Evolutionary conservation across 441 rosid genomes (phyloP).

Genomic region (Melastoma candidum): DNA sequence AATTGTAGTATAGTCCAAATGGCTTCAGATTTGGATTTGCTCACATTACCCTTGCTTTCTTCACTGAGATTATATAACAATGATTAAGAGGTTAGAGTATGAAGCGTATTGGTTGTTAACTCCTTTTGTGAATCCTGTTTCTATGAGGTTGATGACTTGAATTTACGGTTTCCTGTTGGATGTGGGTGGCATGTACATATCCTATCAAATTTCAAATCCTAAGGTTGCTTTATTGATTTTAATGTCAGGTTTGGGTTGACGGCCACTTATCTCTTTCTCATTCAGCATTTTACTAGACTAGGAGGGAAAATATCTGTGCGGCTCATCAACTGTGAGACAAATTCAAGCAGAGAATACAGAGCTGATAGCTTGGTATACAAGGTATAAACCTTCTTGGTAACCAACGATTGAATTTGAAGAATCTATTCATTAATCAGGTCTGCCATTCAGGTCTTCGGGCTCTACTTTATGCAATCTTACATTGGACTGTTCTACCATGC

Average conservation of each 20-base stretch:
- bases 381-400: constrained; percentile 21
- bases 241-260: constrained; percentile 73
- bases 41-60: too few relatives aligned
- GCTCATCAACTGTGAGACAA: constrained; percentile 67
- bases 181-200: too few relatives aligned
- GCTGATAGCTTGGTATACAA: constrained; percentile 91
- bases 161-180: constrained; percentile 3
- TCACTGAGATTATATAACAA: too few relatives aligned
- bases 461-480: constrained; percentile 92
- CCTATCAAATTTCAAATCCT: constrained; percentile 7
- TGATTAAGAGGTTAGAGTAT: too few relatives aligned
- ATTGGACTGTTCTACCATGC: constrained; percentile 93
- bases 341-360: constrained; percentile 56
- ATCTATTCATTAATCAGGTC: constrained; percentile 3
- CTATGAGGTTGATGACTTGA: too few relatives aligned
- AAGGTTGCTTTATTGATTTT: constrained; percentile 14
- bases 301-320: constrained; percentile 80
- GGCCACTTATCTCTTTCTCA: constrained; percentile 68
- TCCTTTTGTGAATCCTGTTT: too few relatives aligned
- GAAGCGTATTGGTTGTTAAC: too few relatives aligned
- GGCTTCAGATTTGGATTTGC: too few relatives aligned
- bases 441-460: constrained; percentile 79
- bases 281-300: constrained; percentile 65
- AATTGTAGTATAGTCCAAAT: too few relatives aligned
- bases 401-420: neutral